A percentile compares a stretch with the other conserved stretches of the same genome.
Conservation (phyloP, 495 filamentous ascomycete genomes). For the Neurospora sublineolata region DNA sequence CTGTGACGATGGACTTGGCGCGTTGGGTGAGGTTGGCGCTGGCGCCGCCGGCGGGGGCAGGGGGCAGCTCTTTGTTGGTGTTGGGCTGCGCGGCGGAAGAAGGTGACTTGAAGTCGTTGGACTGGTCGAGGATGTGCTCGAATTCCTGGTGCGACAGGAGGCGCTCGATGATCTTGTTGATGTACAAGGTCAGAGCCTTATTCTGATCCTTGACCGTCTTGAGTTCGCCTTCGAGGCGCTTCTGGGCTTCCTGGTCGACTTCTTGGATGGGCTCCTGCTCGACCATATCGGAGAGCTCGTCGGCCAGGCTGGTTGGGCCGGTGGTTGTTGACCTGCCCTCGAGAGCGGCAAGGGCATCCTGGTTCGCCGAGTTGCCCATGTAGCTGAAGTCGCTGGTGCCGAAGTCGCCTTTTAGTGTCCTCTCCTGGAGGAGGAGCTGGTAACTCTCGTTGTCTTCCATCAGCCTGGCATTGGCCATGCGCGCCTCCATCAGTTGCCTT, state of each 20-base stretch:
- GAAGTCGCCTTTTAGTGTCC: constrained; percentile 90
- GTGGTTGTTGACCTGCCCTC: constrained; percentile 37
- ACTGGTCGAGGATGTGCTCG: constrained; percentile 79
- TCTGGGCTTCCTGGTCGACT: constrained; percentile 45
- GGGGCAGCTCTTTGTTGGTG: constrained; percentile 76
- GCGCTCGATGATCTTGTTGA: constrained; percentile 95
- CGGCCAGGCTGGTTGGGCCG: constrained; percentile 57
- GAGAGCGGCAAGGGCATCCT: constrained; percentile 44
- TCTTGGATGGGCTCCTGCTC: constrained; percentile 42
- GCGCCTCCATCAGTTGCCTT: constrained; percentile 73
- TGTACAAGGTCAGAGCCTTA: constrained; percentile 91
- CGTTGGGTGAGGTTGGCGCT: constrained; percentile 58
- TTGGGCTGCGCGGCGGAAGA: constrained; percentile 23
- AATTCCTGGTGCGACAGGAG: constrained; percentile 89
- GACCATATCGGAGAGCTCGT: constrained; percentile 62
- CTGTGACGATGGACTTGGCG: constrained; percentile 58
- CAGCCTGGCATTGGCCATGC: constrained; percentile 85
- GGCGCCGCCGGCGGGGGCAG: constrained; percentile 54
- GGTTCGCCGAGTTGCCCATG: constrained; percentile 46
- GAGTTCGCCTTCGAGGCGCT: constrained; percentile 66
- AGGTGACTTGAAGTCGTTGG: constrained; percentile 38
- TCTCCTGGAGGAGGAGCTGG: constrained; percentile 83
- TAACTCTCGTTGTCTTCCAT: constrained; percentile 99
- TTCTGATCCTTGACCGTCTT: constrained; percentile 85
- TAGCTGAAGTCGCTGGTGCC: constrained; percentile 65